Percentiles rank a stretch among this genome's conserved stretches.
These are phyloP conservation scores for Venturia asperata DNA, from an alignment of 2,329 filamentous ascomycete genomes.

Conservation along the genomic window DNA sequence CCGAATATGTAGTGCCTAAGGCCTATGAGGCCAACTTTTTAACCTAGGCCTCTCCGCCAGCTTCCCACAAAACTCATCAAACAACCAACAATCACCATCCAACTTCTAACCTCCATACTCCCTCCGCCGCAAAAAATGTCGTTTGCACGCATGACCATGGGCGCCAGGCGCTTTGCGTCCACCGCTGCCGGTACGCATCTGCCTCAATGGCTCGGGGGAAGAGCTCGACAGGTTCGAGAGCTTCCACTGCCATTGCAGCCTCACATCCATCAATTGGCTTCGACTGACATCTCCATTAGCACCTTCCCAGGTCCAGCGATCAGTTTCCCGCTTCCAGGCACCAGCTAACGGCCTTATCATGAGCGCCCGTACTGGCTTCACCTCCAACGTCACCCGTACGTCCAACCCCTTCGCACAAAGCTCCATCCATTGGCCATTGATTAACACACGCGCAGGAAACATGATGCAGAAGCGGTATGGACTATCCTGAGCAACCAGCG, in stretches of 20 bases:
- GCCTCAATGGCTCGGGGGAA: slow-evolving; percentile 5
- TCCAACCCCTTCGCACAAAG: neutral
- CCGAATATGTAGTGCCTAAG: too few species aligned
- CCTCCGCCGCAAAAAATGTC: too few species aligned
- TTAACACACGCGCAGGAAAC: slow-evolving; percentile 2
- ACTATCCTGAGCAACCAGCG: neutral
- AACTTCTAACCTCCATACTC: too few species aligned
- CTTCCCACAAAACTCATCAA: neutral
- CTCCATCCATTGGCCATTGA: slow-evolving; percentile 9
- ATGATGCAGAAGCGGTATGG: slow-evolving; percentile 13
- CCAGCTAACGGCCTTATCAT: slow-evolving; percentile 13
- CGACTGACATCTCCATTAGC: slow-evolving; percentile 6
- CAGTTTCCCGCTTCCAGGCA: slow-evolving; percentile 15
- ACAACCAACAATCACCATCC: neutral
- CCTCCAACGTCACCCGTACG: slow-evolving; percentile 14
- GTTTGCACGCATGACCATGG: slow-evolving; percentile 13
- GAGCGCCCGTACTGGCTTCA: slow-evolving; percentile 16
- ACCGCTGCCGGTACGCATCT: slow-evolving; percentile 7
- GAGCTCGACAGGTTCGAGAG: slow-evolving; percentile 9
- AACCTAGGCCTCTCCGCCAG: too few species aligned
- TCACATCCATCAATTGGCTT: slow-evolving; percentile 3
- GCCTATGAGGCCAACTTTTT: too few species aligned
- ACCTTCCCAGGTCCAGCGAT: slow-evolving; percentile 10
- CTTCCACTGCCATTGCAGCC: neutral
- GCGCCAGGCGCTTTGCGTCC: slow-evolving; percentile 11